These are phyloP conservation scores for Nitzschia sp. DNA, from an alignment of 108 stramenopile genomes.

Conservation along the genomic window DNA sequence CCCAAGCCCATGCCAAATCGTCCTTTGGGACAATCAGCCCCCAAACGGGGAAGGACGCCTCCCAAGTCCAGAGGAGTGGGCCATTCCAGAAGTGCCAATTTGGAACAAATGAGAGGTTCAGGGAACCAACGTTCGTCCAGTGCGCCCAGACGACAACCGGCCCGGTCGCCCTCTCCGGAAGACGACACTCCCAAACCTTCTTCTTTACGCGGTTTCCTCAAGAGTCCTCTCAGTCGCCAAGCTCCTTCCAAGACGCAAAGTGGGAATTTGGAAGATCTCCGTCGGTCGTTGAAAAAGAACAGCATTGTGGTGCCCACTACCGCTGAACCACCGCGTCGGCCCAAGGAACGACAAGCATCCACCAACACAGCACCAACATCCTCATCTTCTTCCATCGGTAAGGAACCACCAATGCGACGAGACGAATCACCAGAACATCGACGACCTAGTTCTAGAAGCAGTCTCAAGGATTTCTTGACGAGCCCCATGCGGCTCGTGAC, in stretches of 20 bases:
- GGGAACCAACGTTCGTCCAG: neutral
- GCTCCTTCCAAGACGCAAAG: neutral
- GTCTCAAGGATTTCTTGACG: slow-evolving; percentile 7
- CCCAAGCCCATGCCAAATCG: slow-evolving; percentile 8
- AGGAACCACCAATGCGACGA: neutral
- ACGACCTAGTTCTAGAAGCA: neutral
- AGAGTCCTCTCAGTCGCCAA: neutral
- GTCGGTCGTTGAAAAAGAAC: neutral
- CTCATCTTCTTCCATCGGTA: no score
- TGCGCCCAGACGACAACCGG: neutral
- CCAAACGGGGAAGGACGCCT: neutral
- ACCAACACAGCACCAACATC: no score
- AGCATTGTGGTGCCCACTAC: neutral
- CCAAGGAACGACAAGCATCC: neutral
- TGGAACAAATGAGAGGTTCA: slow-evolving; percentile 2
- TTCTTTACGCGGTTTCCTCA: slow-evolving; percentile 1
- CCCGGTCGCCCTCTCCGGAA: neutral
- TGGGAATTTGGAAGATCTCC: slow-evolving; percentile 2
- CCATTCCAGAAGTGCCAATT: slow-evolving; percentile 8
- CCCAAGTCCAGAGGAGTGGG: slow-evolving; percentile 9
- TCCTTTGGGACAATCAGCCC: neutral
- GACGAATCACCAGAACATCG: neutral
- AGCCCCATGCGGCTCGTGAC: slow-evolving; percentile 2
- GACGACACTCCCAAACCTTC: slow-evolving; percentile 5
- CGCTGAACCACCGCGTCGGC: neutral